These are phyloP conservation scores for Stemphylium lycopersici DNA, from an alignment of 2,329 filamentous ascomycete genomes.

Conservation along the genomic window DNA sequence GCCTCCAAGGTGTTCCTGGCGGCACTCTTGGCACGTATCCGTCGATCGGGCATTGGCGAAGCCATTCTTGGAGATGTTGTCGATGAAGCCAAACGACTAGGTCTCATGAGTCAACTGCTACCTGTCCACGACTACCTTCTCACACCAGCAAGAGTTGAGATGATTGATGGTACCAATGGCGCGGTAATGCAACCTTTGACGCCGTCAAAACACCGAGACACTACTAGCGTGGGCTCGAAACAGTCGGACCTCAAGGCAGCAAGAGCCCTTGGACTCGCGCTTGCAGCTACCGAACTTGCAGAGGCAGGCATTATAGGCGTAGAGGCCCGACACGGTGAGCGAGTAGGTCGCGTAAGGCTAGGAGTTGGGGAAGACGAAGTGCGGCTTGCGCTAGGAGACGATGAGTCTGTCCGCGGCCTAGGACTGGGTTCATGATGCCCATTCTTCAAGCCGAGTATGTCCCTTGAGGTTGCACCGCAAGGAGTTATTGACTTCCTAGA, in stretches of 20 bases:
- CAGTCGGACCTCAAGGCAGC: constrained; percentile 48
- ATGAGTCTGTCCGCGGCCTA: constrained; percentile 82
- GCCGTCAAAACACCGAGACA: constrained; percentile 26
- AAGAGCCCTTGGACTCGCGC: constrained; percentile 64
- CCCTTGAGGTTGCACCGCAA: neutral
- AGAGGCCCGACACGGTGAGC: constrained; percentile 77
- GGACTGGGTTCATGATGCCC: constrained; percentile 52
- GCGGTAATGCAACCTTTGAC: constrained; percentile 14
- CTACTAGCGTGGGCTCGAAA: constrained; percentile 22
- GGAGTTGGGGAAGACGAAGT: constrained; percentile 91
- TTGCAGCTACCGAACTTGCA: constrained; percentile 80
- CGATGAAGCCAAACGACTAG: constrained; percentile 79
- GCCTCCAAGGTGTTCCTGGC: constrained; percentile 84
- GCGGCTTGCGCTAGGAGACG: constrained; percentile 83
- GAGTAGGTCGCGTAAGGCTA: constrained; percentile 84
- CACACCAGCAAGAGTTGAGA: constrained; percentile 44
- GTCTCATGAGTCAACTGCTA: constrained; percentile 64
- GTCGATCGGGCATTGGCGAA: constrained; percentile 84
- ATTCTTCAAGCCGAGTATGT: constrained; percentile 1
- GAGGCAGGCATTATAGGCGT: constrained; percentile 88
- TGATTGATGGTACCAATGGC: constrained; percentile 12
- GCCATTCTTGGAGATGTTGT: constrained; percentile 87
- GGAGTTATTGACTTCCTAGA: constrained; percentile 2
- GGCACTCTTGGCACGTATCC: constrained; percentile 77
- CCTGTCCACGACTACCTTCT: constrained; percentile 68